Percentiles rank a stretch among this genome's conserved stretches.
Evolutionary conservation across 306 rosid genomes (phyloP).

Genomic region (Lathyrus sativus): DNA sequence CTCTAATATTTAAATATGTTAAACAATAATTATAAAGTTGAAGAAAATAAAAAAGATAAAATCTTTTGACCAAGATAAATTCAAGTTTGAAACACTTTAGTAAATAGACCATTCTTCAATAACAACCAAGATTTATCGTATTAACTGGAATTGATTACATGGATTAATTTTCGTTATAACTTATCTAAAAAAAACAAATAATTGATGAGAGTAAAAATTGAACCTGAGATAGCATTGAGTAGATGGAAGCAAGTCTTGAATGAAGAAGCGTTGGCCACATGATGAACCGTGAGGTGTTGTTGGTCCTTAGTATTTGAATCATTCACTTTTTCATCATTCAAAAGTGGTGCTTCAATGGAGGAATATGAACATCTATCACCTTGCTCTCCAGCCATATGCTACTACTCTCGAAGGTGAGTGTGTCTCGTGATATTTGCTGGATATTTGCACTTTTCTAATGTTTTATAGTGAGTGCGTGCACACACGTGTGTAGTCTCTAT

Average conservation of each 20-base stretch:
- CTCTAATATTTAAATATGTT: too few species aligned
- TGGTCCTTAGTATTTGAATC: not conserved
- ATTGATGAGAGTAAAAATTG: not conserved
- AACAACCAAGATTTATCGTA: too few species aligned
- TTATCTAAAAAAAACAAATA: too few species aligned
- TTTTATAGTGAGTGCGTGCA: slow-evolving; percentile 5
- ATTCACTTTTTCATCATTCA: slow-evolving; percentile 23
- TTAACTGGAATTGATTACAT: too few species aligned
- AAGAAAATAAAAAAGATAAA: too few species aligned
- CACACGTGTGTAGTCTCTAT: not conserved
- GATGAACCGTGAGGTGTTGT: not conserved
- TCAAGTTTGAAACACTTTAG: too few species aligned
- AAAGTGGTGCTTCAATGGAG: slow-evolving; percentile 26
- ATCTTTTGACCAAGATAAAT: too few species aligned
- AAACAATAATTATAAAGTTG: too few species aligned
- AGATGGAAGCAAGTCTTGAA: slow-evolving; percentile 47
- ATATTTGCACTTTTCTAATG: not conserved
- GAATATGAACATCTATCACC: slow-evolving; percentile 28
- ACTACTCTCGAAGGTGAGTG: not conserved
- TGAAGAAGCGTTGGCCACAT: slow-evolving; percentile 29
- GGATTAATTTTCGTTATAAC: too few species aligned
- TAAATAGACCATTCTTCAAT: too few species aligned
- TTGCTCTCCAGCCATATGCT: slow-evolving; percentile 21
- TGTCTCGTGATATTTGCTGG: not conserved
- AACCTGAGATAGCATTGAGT: slow-evolving; percentile 52